Base-by-base conservation (phyloP, 1,284 basidiomycete genomes). In the Cerioporus squamosus region DNA sequence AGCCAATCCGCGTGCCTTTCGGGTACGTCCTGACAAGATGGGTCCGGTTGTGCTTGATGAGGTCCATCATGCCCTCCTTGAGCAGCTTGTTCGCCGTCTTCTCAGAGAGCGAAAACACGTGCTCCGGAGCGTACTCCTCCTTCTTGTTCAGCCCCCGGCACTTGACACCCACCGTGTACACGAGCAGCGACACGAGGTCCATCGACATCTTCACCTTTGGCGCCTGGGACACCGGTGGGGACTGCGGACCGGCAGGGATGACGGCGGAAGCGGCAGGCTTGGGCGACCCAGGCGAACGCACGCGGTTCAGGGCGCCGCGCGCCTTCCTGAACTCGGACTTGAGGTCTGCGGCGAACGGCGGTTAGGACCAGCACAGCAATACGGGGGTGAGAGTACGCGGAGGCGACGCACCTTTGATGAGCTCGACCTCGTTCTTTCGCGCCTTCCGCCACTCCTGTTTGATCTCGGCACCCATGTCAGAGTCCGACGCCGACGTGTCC, bases 161-260 rank as follows among this genome's bases (percentile, higher is more conserved):
- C 73, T 97, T 97, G 66, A 99, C 95, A 12, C 97, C 97, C 44
- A 97, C 86, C 2, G 97, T 98, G 74, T 99, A 99, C 20, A 99
- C 89, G 9, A 98, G 83, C 15, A 98, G 81, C 0, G 84, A 81
- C 1, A 87, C 84, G 1, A 99, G 83, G 2, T 81, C 79, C 17
- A 83, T 71, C 0, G 94, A 93, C 86, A 97, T 94, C 66, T 83
- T 85, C 22, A 76, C 74, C 71, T 86, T 87, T 5, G 72, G 67
- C 43, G 57, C 60, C 44, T 38, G 57, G 14, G 59, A 15, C 1
- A 26, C 22, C 62, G 53, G 66, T 55, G 52, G 59, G 24, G 49
- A 51, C 36, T 59, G 60, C 9, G 60, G 60, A 15, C 38, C 24
- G 24, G 49, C 22, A 20, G 49, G 38, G 20, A 47, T 29, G 8